Evolutionary conservation across 257 asterid genomes (phyloP), one percentile per base, ranked within the genome.

Genomic region (Thymus quinquecostatus): DNA sequence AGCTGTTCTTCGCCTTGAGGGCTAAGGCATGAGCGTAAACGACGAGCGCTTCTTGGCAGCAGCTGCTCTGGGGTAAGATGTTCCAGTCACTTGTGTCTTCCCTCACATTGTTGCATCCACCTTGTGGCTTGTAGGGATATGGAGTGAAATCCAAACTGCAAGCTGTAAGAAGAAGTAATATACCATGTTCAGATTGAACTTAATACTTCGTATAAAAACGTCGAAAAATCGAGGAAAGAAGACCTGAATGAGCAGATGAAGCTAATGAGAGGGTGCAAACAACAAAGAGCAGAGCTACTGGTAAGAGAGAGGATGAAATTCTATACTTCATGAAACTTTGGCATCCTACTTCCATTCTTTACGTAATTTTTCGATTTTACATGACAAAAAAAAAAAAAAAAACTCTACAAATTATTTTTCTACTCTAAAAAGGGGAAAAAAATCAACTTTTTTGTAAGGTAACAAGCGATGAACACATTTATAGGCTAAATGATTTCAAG

Each of bases 11-110:
- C 6, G 91, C 88, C 33, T 70, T 74, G 12, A 60, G 70, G 34
- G 95, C 96, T 66, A 91, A 71, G 9, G 89, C 97, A 40, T 51
- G 80, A 2, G 89, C 68, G 62, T 81, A 80, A 2, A 75, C 77
- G 34, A 73, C 6, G 41, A 91, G 81, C 8, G 84, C 87, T 34
- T 89, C 82, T 69, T 81, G 88, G 60, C 97, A 91, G 82, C 97
- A 91, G 60, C 72, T 71, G 30, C 84, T 75, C 47, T 65, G 47
- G 6, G 92, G 92, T 69, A 84, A 67, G 69, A 80, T 75, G 38
- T 71, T 83, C 96, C 94, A 88, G 48, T 84, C 82, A 6, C 69
- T 12, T 67, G 73, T 64, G 49, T 54, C 78, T 60, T 81, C 86
- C 2, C 70, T 8, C 47, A 74, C 71, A n/a, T 53, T 73, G 36